Conservation (phyloP, 805 yeast species). For the Metschnikowia koreensis region DNA sequence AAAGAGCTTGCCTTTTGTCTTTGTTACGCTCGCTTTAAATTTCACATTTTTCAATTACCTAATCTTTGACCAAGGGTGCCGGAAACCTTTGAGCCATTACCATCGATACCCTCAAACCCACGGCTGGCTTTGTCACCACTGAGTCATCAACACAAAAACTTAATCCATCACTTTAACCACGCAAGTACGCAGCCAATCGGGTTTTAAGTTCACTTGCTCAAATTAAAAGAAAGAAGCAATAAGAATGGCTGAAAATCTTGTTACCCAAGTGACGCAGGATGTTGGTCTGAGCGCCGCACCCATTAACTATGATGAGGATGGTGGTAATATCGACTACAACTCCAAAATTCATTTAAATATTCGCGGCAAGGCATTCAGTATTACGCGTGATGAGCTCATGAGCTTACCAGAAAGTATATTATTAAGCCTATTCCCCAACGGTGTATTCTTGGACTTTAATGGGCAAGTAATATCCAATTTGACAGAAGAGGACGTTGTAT, state of each 20-base stretch:
- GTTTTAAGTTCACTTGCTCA: too few species aligned
- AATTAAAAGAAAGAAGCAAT: background rate
- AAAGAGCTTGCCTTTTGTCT: background rate
- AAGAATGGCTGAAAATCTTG: slow-evolving; percentile 47
- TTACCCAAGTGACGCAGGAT: slow-evolving; percentile 68
- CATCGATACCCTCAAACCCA: background rate
- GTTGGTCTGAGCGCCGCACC: slow-evolving; percentile 21
- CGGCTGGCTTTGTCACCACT: background rate
- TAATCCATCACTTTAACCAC: background rate
- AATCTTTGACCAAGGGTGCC: slow-evolving; percentile 17
- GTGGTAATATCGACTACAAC: slow-evolving; percentile 49
- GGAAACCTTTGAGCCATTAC: slow-evolving; percentile 16
- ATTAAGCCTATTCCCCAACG: slow-evolving; percentile 84
- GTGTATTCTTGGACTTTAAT: slow-evolving; percentile 74
- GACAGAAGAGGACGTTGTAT: slow-evolving; percentile 76
- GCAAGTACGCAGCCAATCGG: background rate
- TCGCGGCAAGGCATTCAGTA: slow-evolving; percentile 69
- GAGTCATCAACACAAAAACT: background rate
- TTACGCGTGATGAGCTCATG: slow-evolving; percentile 87
- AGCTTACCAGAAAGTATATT: slow-evolving; percentile 87
- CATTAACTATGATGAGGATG: slow-evolving; percentile 22
- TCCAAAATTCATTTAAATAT: slow-evolving; percentile 75
- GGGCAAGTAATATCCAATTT: slow-evolving; percentile 78
- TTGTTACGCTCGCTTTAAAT: background rate
- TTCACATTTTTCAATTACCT: background rate